Evolutionary conservation across 176 grass and related monocot species (phyloP), one percentile per base, ranked within the genome.

Genomic region (Oryza meridionalis): DNA sequence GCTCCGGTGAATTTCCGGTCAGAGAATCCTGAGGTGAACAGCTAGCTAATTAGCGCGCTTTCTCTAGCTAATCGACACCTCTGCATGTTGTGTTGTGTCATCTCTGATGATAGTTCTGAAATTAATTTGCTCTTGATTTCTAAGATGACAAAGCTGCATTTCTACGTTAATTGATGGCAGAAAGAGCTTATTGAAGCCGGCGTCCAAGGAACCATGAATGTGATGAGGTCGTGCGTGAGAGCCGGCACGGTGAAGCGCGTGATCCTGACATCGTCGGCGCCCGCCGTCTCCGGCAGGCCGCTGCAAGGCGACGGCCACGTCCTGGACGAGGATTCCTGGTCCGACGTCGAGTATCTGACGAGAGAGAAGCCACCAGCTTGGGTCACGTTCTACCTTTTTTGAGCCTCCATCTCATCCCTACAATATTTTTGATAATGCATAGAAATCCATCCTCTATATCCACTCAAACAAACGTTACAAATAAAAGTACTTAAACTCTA

Each of bases 321-420:
- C 1, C 72, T 97, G 33, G 88, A 97, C 24, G 94, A 97, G 85
- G 77, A 83, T 0, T 75, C 87, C 0, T 97, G 89, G 94, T 97
- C 94, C 0, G 94, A 97, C 42, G 37, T 94, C 31, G 85, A 86
- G 2, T 85, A 72, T 59, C 87, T 97, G 2, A 84, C 46, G 0
- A n/a, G 63, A 13, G 29, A 66, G 15, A 88, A 94, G 12, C 10
- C 44, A 49, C 63, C 0, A 7, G 35, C 45, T 31, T 90, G 88
- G 85, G 91, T 97, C 73, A 53, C 2, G 14, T 53, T 13, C 6
- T 26, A 50, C 2, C 14, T 51, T 17, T 6, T 6, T 17, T 1
- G 5, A 4, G 13, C 3, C 12, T 49, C 46, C 46, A 49, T 45
- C 43, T 67, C 4, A 44, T 71, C 22, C 38, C 43, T 45, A 71